These are phyloP conservation scores for Ammopiptanthus mongolicus DNA, from an alignment of 306 rosid genomes.

Conservation along the genomic window DNA sequence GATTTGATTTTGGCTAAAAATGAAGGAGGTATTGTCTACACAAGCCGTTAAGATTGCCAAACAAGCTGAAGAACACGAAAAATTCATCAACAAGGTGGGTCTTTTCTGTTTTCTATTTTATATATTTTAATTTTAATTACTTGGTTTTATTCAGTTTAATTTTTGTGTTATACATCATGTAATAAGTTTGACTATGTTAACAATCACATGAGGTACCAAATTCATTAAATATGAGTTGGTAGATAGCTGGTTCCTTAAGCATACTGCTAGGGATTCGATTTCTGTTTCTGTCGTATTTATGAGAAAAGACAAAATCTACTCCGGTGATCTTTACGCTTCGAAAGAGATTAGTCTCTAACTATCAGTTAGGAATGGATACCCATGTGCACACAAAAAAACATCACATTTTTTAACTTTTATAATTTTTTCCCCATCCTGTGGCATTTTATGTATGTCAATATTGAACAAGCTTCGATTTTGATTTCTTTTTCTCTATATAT, in stretches of 20 bases:
- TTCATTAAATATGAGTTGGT: not conserved
- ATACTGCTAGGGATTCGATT: too few relatives aligned
- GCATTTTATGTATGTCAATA: not conserved
- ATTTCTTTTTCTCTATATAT: not conserved
- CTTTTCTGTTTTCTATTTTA: not conserved
- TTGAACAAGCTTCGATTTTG: not conserved
- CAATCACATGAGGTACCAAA: not conserved
- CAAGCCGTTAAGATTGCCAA: slow-evolving; percentile 81
- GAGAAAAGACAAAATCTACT: too few relatives aligned
- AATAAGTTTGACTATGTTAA: not conserved
- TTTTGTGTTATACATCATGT: too few relatives aligned
- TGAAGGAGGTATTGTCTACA: slow-evolving; percentile 65
- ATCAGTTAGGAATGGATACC: too few relatives aligned
- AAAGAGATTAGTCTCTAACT: too few relatives aligned
- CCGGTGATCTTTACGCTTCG: too few relatives aligned
- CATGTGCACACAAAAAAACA: too few relatives aligned
- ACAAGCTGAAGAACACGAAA: slow-evolving; percentile 81
- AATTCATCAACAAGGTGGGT: slow-evolving; percentile 61
- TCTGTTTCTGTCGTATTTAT: too few relatives aligned
- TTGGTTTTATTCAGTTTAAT: too few relatives aligned
- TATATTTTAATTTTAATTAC: not conserved
- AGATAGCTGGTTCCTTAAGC: too few relatives aligned
- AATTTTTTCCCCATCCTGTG: not conserved
- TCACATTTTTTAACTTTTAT: too few relatives aligned
- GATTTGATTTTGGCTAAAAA: slow-evolving; percentile 39